Base-by-base conservation (phyloP, 495 filamentous ascomycete genomes). In the Tuber aestivum region DNA sequence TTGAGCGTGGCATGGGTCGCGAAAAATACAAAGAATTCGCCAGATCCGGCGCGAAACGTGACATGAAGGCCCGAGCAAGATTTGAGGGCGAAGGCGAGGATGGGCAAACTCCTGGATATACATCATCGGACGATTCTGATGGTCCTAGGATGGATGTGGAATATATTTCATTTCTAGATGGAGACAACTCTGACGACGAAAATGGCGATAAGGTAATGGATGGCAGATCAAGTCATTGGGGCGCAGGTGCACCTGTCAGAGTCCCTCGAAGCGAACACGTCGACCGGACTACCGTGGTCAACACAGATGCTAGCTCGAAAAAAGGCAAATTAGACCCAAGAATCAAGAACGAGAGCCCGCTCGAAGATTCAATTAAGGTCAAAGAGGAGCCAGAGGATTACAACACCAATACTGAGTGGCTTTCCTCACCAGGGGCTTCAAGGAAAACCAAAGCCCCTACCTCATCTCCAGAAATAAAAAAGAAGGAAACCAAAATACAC, bases 111-210 rank as follows among this genome's bases (percentile, higher is more conserved):
- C 70, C 38, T 2, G 71, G 72, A 41, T 79, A 61, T 69, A 44
- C 32, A 14, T 77, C 71, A 32, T 77, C 75, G 1, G 81, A 81
- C 18, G 81, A 80, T 45, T 74, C 72, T 35, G 80, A 82, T 40
- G 81, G 80, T n/a, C 69, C 80, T 16, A 78, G 76, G 61, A 76
- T 82, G 70, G 80, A 82, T 32, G 73, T 82, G 40, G 80, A 82
- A 65, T 76, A 77, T 42, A 83, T 83, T 35, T 79, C 71, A 40
- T 73, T 80, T 16, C 75, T 82, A 41, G 76, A 74, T 40, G 56
- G 77, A 69, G 41, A 50, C 0, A 56, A 73, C 40, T 71, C 48
- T 12, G 75, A 78, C 1, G 71, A 76, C 45, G 74, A 73, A 27
- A 56, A 70, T 40, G 79, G n/a, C 7, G 77, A 78, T 38, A 44